Evolutionary conservation across 805 yeast species (phyloP), one percentile per base, ranked within the genome.

Genomic region (Candida pini): DNA sequence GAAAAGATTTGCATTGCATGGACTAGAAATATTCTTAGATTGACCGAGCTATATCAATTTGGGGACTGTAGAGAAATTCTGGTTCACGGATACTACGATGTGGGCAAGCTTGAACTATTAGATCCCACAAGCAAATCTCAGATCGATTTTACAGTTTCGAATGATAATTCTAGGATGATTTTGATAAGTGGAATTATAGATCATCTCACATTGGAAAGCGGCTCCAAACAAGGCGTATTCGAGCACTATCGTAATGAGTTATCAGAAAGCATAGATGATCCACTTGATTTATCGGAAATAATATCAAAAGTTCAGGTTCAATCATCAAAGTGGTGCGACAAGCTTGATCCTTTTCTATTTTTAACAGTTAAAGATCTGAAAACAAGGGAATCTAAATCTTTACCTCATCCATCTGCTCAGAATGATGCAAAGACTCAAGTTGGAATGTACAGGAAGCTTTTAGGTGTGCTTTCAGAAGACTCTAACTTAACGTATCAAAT

Each of bases 171-270:
- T 4, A 48, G 60, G 7, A 57, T 60, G 30, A 62, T 75, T 2
- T 52, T 78, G 16, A 64, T 80, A 6, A 77, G 84, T 49, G 92
- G 89, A 2, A 62, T 81, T 1, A 69, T 80, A 18, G 89, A 81
- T 53, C 69, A 69, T 39, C 39, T 78, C 13, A 37, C 39, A 6
- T 23, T 59, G 47, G 47, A 45, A 35, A 47, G 48, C 27, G 41
- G 41, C 13, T 23, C 29, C 2, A 22, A 23, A 12, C 35, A 36
- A 12, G 45, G 38, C 2, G 48, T 47, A 4, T 33, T 51, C 28
- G 35, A 40, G 33, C 30, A 40, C 39, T 38, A 54, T 32, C 51
- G 50, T 27, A 33, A 34, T 5, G 61, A 56, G 17, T 33, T 49
- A 6, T 30, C 33, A 16, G 6, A 31, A 1, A 18, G 35, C 2